Percentiles rank a stretch among this genome's conserved stretches.
These are phyloP conservation scores for Detonula confervacea DNA, from an alignment of 352 stramenopile genomes.

Conservation along the genomic window DNA sequence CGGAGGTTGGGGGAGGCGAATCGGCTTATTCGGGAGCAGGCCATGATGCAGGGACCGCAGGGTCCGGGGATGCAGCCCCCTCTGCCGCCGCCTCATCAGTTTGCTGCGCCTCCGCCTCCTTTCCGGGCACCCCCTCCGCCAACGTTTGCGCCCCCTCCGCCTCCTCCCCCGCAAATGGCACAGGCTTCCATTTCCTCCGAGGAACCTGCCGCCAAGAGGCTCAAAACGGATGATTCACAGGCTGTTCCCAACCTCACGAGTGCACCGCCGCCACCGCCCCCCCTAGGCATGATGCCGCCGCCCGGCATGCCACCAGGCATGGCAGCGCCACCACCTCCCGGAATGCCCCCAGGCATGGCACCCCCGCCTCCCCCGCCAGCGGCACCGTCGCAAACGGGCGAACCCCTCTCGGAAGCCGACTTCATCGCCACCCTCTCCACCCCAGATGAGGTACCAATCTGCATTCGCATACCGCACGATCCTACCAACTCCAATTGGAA, in stretches of 20 bases:
- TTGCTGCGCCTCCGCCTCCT: neutral
- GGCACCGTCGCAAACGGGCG: conserved; percentile 14
- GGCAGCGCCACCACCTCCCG: no score
- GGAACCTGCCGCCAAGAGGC: conserved; percentile 48
- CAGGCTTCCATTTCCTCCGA: conserved; percentile 18
- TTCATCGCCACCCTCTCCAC: conserved; percentile 69
- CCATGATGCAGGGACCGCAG: conserved; percentile 18
- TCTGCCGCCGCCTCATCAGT: no score
- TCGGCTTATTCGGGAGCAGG: conserved; percentile 65
- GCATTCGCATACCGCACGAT: conserved; percentile 89
- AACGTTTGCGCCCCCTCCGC: conserved; percentile 10
- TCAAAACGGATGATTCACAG: conserved; percentile 43
- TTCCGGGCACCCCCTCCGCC: conserved; percentile 5
- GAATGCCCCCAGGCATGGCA: no score
- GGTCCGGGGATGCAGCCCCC: conserved; percentile 24
- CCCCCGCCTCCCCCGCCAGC: conserved; percentile 32
- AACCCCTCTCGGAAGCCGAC: conserved; percentile 64
- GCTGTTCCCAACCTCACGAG: conserved; percentile 15
- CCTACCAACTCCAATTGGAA: conserved; percentile 91
- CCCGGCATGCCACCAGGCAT: conserved; percentile 14
- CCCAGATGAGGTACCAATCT: conserved; percentile 63
- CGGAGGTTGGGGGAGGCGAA: conserved; percentile 65
- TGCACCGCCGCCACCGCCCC: conserved; percentile 26
- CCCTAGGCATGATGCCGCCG: no score
- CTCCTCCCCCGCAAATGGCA: conserved; percentile 4